These are phyloP conservation scores for Myriosclerotinia curreyana DNA, from an alignment of 2,329 filamentous ascomycete genomes.

Conservation along the genomic window DNA sequence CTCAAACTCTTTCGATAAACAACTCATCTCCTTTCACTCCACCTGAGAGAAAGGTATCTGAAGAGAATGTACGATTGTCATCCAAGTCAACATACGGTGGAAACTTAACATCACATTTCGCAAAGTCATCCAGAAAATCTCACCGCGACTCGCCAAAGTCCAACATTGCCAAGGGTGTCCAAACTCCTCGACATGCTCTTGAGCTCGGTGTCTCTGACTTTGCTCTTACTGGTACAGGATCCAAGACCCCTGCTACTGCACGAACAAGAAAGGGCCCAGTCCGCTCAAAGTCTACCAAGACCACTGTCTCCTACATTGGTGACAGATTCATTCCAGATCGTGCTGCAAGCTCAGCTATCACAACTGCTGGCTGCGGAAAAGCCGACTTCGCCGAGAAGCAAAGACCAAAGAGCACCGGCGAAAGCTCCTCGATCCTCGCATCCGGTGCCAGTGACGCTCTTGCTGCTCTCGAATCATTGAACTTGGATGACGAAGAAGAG, in stretches of 20 bases:
- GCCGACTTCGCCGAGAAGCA: constrained; percentile 68
- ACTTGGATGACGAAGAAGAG: constrained; percentile 67
- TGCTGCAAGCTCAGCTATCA: constrained; percentile 80
- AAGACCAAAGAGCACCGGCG: constrained; percentile 66
- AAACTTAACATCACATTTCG: constrained; percentile 75
- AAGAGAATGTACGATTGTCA: constrained; percentile 49
- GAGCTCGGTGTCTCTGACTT: constrained; percentile 94
- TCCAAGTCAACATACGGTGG: constrained; percentile 75
- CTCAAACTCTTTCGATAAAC: constrained; percentile 50
- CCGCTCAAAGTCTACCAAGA: constrained; percentile 63
- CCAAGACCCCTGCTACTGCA: constrained; percentile 57
- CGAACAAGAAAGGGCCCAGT: constrained; percentile 54
- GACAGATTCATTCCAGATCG: constrained; percentile 98
- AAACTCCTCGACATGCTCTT: constrained; percentile 76
- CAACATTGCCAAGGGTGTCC: constrained; percentile 75
- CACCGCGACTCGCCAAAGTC: constrained; percentile 92
- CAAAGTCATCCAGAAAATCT: constrained; percentile 62
- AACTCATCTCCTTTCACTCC: constrained; percentile 71
- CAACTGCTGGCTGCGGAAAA: constrained; percentile 79
- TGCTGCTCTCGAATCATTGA: constrained; percentile 75
- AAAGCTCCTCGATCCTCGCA: constrained; percentile 73
- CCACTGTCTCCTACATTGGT: constrained; percentile 67
- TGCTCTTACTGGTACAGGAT: constrained; percentile 79
- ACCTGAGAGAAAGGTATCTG: constrained; percentile 58
- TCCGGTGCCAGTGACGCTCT: constrained; percentile 70